These are phyloP conservation scores for Paraphoma sp. DNA, from an alignment of 2,329 filamentous ascomycete genomes.

Conservation along the genomic window DNA sequence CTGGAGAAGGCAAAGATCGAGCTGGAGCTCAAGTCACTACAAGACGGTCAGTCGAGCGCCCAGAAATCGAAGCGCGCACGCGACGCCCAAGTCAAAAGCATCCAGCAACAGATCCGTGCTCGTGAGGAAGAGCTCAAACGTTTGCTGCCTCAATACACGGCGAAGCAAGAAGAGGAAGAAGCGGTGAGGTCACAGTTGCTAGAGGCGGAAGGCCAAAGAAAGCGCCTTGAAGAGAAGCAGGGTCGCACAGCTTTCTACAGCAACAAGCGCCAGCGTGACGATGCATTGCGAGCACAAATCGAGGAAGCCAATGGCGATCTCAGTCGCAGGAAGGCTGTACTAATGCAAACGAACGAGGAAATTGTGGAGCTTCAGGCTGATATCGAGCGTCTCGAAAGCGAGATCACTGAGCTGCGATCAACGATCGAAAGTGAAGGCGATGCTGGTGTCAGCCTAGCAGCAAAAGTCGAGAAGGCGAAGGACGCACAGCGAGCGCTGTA, in stretches of 20 bases:
- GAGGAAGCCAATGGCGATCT: slow-evolving; percentile 78
- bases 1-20: slow-evolving; percentile 85
- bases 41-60: slow-evolving; percentile 80
- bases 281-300: slow-evolving; percentile 81
- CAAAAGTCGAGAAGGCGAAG: slow-evolving; percentile 77
- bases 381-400: slow-evolving; percentile 74
- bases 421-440: slow-evolving; percentile 81
- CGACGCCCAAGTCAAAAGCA: slow-evolving; percentile 72
- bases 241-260: slow-evolving; percentile 85
- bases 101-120: slow-evolving; percentile 75
- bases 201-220: slow-evolving; percentile 74
- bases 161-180: slow-evolving; percentile 75
- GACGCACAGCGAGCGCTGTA: slow-evolving; percentile 79
- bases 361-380: slow-evolving; percentile 73
- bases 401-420: slow-evolving; percentile 73
- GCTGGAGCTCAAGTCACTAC: slow-evolving; percentile 79
- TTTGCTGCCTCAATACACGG: slow-evolving; percentile 78
- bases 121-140: slow-evolving; percentile 78
- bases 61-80: slow-evolving; percentile 76
- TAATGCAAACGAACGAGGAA: slow-evolving; percentile 84
- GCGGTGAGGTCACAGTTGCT: slow-evolving; percentile 75
- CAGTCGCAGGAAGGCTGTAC: slow-evolving; percentile 81
- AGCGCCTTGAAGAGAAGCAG: slow-evolving; percentile 90
- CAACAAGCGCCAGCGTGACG: slow-evolving; percentile 87
- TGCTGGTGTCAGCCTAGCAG: slow-evolving; percentile 73